These are phyloP conservation scores for Favolaschia claudopus DNA, from an alignment of 768 basidiomycete genomes.

Conservation along the genomic window DNA sequence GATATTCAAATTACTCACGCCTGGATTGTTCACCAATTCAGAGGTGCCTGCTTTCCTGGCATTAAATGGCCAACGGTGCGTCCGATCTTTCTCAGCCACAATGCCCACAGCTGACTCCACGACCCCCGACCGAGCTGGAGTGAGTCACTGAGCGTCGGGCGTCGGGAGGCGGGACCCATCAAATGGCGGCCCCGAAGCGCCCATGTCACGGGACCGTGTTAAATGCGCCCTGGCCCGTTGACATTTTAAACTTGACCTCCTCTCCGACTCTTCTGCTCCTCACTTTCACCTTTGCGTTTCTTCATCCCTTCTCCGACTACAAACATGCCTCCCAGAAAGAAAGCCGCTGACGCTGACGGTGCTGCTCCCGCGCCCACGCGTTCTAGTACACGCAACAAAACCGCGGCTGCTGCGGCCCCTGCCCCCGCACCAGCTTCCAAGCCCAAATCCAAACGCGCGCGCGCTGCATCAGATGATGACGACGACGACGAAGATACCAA, in stretches of 20 bases:
- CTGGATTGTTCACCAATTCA: too few species aligned
- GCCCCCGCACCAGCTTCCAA: slow-evolving; percentile 33
- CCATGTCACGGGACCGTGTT: not conserved
- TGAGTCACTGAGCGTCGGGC: too few species aligned
- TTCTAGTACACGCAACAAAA: slow-evolving; percentile 46
- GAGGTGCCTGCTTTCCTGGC: too few species aligned
- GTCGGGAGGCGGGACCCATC: too few species aligned
- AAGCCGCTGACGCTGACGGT: slow-evolving; percentile 40
- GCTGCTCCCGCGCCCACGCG: slow-evolving; percentile 42
- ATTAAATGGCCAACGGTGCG: too few species aligned
- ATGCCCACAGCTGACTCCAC: too few species aligned
- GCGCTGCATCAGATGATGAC: slow-evolving; percentile 35
- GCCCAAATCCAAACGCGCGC: slow-evolving; percentile 40
- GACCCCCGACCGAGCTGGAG: too few species aligned
- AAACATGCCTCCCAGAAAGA: slow-evolving; percentile 57
- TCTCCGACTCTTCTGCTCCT: slow-evolving; percentile 16
- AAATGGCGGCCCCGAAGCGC: not conserved
- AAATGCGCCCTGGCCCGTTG: slow-evolving; percentile 13
- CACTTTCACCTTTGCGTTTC: not conserved
- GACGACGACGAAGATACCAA: slow-evolving; percentile 33
- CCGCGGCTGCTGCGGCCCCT: slow-evolving; percentile 31
- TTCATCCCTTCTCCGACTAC: slow-evolving; percentile 5
- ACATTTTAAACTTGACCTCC: slow-evolving; percentile 19
- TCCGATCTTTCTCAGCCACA: too few species aligned
- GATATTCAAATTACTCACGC: too few species aligned